Evolutionary conservation across 306 rosid species (phyloP), one percentile per base, ranked within the genome.

Genomic region (Lablab purpureus): DNA sequence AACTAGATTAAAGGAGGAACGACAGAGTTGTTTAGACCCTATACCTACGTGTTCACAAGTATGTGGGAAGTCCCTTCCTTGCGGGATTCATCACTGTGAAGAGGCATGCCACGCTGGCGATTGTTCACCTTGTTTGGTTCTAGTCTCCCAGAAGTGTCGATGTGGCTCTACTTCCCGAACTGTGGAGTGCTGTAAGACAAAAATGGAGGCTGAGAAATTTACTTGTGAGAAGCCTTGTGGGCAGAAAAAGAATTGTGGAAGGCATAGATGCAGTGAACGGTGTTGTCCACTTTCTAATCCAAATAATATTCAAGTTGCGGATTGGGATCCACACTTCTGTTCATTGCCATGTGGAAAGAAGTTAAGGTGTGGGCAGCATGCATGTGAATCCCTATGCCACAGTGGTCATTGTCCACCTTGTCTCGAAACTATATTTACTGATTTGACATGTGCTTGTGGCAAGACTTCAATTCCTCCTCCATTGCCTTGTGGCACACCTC

Each of bases 341-440:
- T 84, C 92, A 10, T 75, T 90, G 83, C 77, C 89, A 4, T 94
- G 97, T 73, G 97, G 89, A 43, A 94, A 94, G 88, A 94, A 92
- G 74, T 83, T 86, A 22, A 84, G 93, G 84, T 94, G 98, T 10
- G 96, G 97, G 23, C 96, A 89, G 80, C 98, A 94, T 85, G 89
- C 89, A 13, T 94, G 98, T 68, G 87, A 89, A 74, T 85, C 94
- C 7, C 84, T 89, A 21, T 94, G 98, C 80, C 98, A 94, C 83
- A 90, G 91, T 67, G 98, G 98, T 58, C 97, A 94, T 72, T 94
- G 98, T 82, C 93, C 97, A 71, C 96, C 97, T 63, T 92, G 98
- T 83, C 96, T 89, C 30, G 91, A 90, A 82, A 94, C 98, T 74
- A 92, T 92, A 60, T 94, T 94, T 74, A 82, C 93, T 36, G 97